Percentiles rank a stretch among this genome's conserved stretches.
Evolutionary conservation across 1,284 basidiomycete species (phyloP).

Genomic region (Ustilago curta): DNA sequence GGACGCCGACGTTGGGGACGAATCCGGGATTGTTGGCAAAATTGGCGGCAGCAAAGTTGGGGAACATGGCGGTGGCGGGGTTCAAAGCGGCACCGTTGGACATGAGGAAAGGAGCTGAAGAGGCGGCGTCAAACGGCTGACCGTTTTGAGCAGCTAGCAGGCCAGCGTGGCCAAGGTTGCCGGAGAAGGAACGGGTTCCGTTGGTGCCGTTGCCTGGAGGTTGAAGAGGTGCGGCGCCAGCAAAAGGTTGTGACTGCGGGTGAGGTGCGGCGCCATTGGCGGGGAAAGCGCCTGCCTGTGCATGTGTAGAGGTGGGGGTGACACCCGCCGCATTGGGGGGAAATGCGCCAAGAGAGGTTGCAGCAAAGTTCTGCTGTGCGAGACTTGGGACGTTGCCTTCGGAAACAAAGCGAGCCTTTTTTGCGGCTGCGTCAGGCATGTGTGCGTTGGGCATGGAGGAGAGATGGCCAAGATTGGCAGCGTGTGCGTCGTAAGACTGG

Average conservation of each 20-base stretch:
- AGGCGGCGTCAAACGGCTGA: conserved; percentile 27
- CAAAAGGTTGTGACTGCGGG: conserved; percentile 27
- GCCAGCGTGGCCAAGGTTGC: conserved; percentile 39
- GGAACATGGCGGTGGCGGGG: conserved; percentile 33
- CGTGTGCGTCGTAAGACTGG: conserved; percentile 54
- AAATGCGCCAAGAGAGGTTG: conserved; percentile 18
- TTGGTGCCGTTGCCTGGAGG: conserved; percentile 52
- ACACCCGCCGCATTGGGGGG: conserved; percentile 7
- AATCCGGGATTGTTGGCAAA: conserved; percentile 37
- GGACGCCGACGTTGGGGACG: conserved; percentile 35
- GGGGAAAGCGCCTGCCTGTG: conserved; percentile 26
- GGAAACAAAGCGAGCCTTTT: conserved; percentile 60
- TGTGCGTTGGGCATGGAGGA: conserved; percentile 25
- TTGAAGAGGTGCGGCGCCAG: conserved; percentile 31
- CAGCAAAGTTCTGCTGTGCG: conserved; percentile 37
- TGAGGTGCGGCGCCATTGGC: conserved; percentile 25
- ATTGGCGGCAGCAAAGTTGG: conserved; percentile 36
- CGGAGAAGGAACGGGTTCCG: conserved; percentile 53
- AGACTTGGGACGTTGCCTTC: conserved; percentile 57
- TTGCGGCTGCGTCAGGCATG: conserved; percentile 31
- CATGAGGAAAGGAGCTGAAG: conserved; percentile 38
- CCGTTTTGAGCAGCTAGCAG: conserved; percentile 28
- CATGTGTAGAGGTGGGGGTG: conserved; percentile 18
- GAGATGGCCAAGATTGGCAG: conserved; percentile 36
- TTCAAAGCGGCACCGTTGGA: conserved; percentile 24